Percentiles rank a stretch among this genome's conserved stretches.
Evolutionary conservation across 805 yeast genomes (phyloP).

Genomic region (Yarrowia osloensis): DNA sequence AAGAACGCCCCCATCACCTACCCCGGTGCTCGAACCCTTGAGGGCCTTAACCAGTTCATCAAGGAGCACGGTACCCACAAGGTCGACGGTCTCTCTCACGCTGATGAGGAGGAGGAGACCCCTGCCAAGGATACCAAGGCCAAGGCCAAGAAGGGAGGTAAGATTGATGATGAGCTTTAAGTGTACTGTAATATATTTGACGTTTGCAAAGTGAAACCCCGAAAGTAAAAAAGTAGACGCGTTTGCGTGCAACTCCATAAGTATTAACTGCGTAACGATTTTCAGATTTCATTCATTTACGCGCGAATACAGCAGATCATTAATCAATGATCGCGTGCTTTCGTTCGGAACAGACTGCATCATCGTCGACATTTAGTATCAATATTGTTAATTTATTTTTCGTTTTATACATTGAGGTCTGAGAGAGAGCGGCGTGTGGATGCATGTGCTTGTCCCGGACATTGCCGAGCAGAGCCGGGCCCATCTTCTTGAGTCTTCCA

Average conservation of each 20-base stretch:
- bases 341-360: too few relatives aligned
- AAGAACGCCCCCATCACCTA: slow-evolving; percentile 65
- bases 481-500: too few relatives aligned
- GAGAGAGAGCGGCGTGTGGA: neutral
- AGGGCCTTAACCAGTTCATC: slow-evolving; percentile 68
- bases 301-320: too few relatives aligned
- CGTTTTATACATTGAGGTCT: neutral
- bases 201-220: slow-evolving; percentile 12
- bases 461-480: too few relatives aligned
- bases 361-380: too few relatives aligned
- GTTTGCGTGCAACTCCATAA: too few relatives aligned
- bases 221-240: too few relatives aligned
- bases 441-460: too few relatives aligned
- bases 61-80: slow-evolving; percentile 64
- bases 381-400: neutral
- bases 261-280: too few relatives aligned
- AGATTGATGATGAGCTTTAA: slow-evolving; percentile 34
- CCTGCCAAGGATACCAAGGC: slow-evolving; percentile 32
- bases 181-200: slow-evolving; percentile 28
- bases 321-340: too few relatives aligned
- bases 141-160: slow-evolving; percentile 37
- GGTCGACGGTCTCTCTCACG: slow-evolving; percentile 54
- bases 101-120: slow-evolving; percentile 37
- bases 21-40: slow-evolving; percentile 72
- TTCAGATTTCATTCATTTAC: too few relatives aligned